A percentile compares a stretch with the other conserved stretches of the same genome.
These are phyloP conservation scores for Blastocystis sp. DNA, from an alignment of 352 stramenopile species.

Conservation along the genomic window DNA sequence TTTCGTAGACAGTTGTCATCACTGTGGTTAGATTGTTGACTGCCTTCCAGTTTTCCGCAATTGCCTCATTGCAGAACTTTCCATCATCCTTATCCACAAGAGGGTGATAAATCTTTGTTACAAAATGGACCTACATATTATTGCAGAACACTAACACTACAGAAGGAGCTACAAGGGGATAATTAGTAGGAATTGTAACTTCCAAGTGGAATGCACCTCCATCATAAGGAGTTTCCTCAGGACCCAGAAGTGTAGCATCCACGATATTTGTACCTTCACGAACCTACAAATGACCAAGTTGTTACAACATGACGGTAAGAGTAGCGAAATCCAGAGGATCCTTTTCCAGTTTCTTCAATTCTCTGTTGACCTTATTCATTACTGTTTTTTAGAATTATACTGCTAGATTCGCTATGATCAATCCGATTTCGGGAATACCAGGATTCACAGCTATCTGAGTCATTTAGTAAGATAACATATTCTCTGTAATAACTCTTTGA, in stretches of 20 bases:
- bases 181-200: conserved; percentile 54
- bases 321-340: conserved; percentile 61
- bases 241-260: conserved; percentile 38
- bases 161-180: conserved; percentile 42
- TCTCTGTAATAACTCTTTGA: too few species aligned
- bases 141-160: background rate
- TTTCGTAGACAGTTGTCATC: conserved; percentile 53
- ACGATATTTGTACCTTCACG: conserved; percentile 42
- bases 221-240: conserved; percentile 57
- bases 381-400: too few species aligned
- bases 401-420: too few species aligned
- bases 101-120: conserved; percentile 62
- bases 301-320: background rate
- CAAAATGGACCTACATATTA: conserved; percentile 26
- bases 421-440: too few species aligned
- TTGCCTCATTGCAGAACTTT: conserved; percentile 61
- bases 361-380: conserved; percentile 52
- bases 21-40: conserved; percentile 46
- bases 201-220: conserved; percentile 60
- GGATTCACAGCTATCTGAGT: too few species aligned
- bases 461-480: too few species aligned
- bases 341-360: conserved; percentile 57
- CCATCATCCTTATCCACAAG: conserved; percentile 53
- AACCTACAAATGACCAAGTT: background rate
- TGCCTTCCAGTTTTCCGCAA: conserved; percentile 51